Evolutionary conservation across 2,329 filamentous ascomycete genomes (phyloP).

Genomic region (Xylaria sp.): DNA sequence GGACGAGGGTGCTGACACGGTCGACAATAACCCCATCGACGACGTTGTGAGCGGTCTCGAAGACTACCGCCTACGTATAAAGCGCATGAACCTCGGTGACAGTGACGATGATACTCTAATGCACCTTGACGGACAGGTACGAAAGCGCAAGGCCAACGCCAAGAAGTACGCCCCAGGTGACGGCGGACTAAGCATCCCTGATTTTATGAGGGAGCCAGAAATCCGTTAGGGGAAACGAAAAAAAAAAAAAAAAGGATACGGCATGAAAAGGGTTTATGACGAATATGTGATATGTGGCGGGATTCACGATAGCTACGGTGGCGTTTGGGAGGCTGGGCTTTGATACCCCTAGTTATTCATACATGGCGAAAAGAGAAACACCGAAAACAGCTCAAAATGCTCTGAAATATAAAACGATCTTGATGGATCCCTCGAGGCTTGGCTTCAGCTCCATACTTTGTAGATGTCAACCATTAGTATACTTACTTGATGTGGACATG

Average conservation of each 20-base stretch:
- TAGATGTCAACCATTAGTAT: background rate
- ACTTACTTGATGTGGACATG: background rate
- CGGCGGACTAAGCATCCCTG: conserved; percentile 51
- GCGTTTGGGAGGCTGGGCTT: conserved; percentile 31
- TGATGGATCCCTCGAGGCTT: background rate
- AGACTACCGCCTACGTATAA: conserved; percentile 45
- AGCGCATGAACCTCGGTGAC: conserved; percentile 45
- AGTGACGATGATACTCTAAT: conserved; percentile 49
- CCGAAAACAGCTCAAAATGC: background rate
- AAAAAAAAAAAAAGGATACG: background rate
- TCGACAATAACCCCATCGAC: conserved; percentile 51
- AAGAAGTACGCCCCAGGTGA: conserved; percentile 48
- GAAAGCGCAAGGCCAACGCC: conserved; percentile 45
- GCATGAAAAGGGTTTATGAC: conserved; percentile 13
- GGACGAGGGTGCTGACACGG: conserved; percentile 57
- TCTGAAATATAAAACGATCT: background rate
- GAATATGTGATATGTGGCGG: conserved; percentile 18
- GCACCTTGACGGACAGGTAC: conserved; percentile 48
- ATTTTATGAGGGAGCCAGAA: conserved; percentile 56
- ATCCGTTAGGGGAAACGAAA: conserved; percentile 48
- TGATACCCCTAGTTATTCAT: conserved; percentile 33
- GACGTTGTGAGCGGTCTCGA: conserved; percentile 50
- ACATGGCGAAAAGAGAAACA: conserved; percentile 5
- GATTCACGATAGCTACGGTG: conserved; percentile 16
- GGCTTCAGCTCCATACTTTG: background rate